Base-by-base conservation (phyloP, 2,329 filamentous ascomycete species). In the Didymosphaeria variabile region DNA sequence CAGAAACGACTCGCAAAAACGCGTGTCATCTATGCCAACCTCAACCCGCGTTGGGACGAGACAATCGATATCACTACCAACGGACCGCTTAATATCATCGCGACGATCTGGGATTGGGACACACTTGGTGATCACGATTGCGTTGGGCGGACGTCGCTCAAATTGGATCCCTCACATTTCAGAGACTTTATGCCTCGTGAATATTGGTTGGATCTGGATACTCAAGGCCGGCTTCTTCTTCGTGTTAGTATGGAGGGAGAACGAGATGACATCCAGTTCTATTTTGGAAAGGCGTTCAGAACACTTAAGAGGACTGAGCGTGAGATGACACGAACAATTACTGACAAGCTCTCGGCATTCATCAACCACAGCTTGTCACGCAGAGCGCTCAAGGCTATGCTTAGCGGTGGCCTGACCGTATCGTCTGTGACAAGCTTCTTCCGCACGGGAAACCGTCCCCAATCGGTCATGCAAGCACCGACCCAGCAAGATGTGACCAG, bases 161-260 rank as follows among this genome's bases (percentile, higher is more conserved):
- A 99, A 80, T 84, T 99, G n/a, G 95, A 99, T 71, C 95, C 95
- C n/a, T 86, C 92, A 42, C 94, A 97, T 80, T 99, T 99, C 79
- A 90, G 93, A 69, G 95, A 99, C 77, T 99, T 97, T 75, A 84
- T 98, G 68, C 95, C 95, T 17, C 88, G 94, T 65, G 95, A 99
- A 78, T 98, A 97, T 77, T 99, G 95, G 95, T 87, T 99, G 19
- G 94, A 98, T 74, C 86, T 99, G 50, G 95, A 99, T 77, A 97
- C 94, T 0, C 95, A 99, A 78, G 95, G 95, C 8, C 87, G 94
- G 54, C 80, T 99, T 34, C 81, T 99, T 59, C 87, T 99, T 55
- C 88, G 94, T 64, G 93, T 99, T 55, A 97, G 93, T 75, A 99
- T 99, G 95, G 95, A 99, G 80, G 95, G 95, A 55, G 95, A 99